These are phyloP conservation scores for Trichoderma sp. DNA, from an alignment of 2,329 filamentous ascomycete species.

Conservation along the genomic window DNA sequence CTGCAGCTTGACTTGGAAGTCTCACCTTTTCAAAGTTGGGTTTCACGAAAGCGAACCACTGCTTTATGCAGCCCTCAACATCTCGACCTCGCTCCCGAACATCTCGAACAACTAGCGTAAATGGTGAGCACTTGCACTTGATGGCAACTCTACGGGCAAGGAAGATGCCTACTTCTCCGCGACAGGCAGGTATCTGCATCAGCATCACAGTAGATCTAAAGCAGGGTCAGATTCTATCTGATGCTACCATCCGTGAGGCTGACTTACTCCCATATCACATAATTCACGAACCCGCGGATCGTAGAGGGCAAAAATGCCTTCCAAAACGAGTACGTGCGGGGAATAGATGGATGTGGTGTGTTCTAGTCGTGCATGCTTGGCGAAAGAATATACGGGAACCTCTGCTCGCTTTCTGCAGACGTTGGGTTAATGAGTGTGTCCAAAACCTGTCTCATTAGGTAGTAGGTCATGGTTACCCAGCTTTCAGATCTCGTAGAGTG, in stretches of 20 bases:
- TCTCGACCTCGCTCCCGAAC: conserved; percentile 86
- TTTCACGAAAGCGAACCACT: conserved; percentile 96
- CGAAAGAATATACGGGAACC: conserved; percentile 93
- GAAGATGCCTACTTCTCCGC: conserved; percentile 64
- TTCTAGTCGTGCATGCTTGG: conserved; percentile 77
- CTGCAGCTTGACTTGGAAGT: neutral
- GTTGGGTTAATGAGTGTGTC: neutral
- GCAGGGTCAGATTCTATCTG: conserved; percentile 3
- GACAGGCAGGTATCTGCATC: conserved; percentile 93
- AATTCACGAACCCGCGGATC: conserved; percentile 82
- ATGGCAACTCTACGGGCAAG: neutral
- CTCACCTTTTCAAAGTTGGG: conserved; percentile 82
- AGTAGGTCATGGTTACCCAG: conserved; percentile 62
- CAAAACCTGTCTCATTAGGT: conserved; percentile 7
- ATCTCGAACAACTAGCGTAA: conserved; percentile 69
- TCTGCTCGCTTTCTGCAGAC: conserved; percentile 72
- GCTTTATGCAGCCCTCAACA: conserved; percentile 93
- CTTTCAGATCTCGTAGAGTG: conserved; percentile 78
- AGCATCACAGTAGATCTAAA: conserved; percentile 91
- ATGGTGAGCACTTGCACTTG: conserved; percentile 11
- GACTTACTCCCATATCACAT: conserved; percentile 78
- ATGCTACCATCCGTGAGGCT: neutral
- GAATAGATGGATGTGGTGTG: conserved; percentile 90
- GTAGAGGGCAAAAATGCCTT: conserved; percentile 94
- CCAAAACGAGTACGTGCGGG: conserved; percentile 89